These are phyloP conservation scores for Austroboletus novae-zelandiae DNA, from an alignment of 1,284 basidiomycete genomes.

Conservation along the genomic window DNA sequence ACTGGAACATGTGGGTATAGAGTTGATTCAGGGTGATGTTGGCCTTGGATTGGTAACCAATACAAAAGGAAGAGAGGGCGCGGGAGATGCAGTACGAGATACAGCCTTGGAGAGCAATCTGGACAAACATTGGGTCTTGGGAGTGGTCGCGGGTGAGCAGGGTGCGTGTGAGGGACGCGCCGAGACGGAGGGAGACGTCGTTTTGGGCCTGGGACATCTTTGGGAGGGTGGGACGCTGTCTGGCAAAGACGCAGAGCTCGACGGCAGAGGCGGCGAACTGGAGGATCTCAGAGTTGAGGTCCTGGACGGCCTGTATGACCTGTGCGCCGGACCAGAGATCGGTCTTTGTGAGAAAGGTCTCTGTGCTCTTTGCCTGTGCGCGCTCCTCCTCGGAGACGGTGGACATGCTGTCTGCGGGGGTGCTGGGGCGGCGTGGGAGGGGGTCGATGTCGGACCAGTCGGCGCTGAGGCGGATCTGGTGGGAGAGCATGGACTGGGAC, in stretches of 20 bases:
- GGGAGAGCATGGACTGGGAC: conserved; percentile 29
- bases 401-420: conserved; percentile 26
- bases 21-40: conserved; percentile 65
- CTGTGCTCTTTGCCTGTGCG: conserved; percentile 49
- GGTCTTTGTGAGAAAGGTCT: conserved; percentile 67
- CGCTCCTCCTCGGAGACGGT: conserved; percentile 45
- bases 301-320: conserved; percentile 72
- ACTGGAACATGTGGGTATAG: conserved; percentile 60
- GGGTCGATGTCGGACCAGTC: conserved; percentile 30
- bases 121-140: conserved; percentile 70
- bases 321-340: conserved; percentile 75
- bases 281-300: conserved; percentile 73
- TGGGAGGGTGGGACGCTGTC: conserved; percentile 34
- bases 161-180: conserved; percentile 55
- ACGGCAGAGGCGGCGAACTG: conserved; percentile 72
- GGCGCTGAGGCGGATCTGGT: conserved; percentile 30
- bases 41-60: conserved; percentile 67
- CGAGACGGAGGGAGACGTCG: conserved; percentile 60
- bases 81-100: conserved; percentile 62
- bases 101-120: conserved; percentile 69
- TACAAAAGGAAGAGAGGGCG: conserved; percentile 65
- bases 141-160: conserved; percentile 62
- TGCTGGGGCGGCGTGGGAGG: conserved; percentile 15
- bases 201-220: conserved; percentile 47
- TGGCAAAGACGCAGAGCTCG: conserved; percentile 52